Evolutionary conservation across 148 eudicot genomes (phyloP).

Genomic region (Gaultheria prostrata): DNA sequence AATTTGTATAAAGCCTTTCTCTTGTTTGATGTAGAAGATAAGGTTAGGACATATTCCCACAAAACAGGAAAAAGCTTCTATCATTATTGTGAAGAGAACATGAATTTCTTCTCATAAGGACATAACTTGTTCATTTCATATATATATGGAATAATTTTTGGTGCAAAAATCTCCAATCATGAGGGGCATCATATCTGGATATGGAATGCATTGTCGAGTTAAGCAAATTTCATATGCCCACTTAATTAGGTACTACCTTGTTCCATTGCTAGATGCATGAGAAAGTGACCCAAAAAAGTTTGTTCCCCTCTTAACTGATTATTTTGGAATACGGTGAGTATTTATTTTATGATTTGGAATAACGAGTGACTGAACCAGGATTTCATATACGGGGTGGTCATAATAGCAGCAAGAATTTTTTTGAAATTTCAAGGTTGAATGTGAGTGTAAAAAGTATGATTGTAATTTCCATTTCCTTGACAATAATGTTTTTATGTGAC

Average conservation of each 20-base stretch:
- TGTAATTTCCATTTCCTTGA: too few relatives aligned
- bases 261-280: background rate
- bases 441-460: too few relatives aligned
- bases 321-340: background rate
- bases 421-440: too few relatives aligned
- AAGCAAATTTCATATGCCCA: background rate
- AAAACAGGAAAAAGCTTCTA: background rate
- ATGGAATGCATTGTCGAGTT: background rate
- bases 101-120: background rate
- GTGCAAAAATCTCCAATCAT: conserved; percentile 8
- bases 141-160: background rate
- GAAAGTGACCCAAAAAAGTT: background rate
- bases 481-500: too few relatives aligned
- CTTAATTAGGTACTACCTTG: background rate
- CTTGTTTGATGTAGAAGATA: conserved; percentile 6
- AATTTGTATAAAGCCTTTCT: background rate
- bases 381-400: too few relatives aligned
- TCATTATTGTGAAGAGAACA: background rate
- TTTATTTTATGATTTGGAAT: background rate
- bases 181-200: background rate
- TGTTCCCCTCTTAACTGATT: background rate
- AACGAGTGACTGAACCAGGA: too few relatives aligned
- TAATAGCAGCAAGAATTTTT: too few relatives aligned
- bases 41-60: conserved; percentile 8
- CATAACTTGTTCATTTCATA: background rate